Conservation (phyloP, 768 basidiomycete genomes). For the Piloderma croceum region DNA sequence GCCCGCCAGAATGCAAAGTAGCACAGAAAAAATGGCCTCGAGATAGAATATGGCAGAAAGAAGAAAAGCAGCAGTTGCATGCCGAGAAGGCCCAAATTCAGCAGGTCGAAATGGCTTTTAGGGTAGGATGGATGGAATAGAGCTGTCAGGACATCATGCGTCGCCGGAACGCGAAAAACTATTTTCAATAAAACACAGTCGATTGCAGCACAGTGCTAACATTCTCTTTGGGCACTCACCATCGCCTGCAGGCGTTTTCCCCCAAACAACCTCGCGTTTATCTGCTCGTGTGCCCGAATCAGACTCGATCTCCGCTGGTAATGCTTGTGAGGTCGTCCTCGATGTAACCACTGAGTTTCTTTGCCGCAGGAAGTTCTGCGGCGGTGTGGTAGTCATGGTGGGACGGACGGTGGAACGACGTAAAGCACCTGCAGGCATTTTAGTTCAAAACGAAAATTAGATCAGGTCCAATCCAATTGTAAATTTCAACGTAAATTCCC, state of each 20-base stretch:
- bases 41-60: constrained; percentile 48
- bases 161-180: constrained; percentile 94
- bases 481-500: too few relatives aligned
- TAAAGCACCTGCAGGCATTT: too few relatives aligned
- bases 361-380: constrained; percentile 9
- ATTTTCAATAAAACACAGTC: constrained; percentile 9
- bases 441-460: too few relatives aligned
- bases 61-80: constrained; percentile 73
- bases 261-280: constrained; percentile 72
- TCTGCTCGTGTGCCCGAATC: not conserved
- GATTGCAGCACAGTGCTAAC: constrained; percentile 4
- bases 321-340: constrained; percentile 1
- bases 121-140: constrained; percentile 78
- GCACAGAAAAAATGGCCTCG: constrained; percentile 70
- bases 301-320: constrained; percentile 13
- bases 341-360: not conserved
- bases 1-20: constrained; percentile 93
- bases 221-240: constrained; percentile 45
- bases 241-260: constrained; percentile 77
- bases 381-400: not conserved
- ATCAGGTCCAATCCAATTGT: too few relatives aligned
- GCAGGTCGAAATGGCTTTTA: constrained; percentile 83
- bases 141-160: constrained; percentile 82
- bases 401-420: too few relatives aligned
- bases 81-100: constrained; percentile 76